Evolutionary conservation across 2,329 filamentous ascomycete species (phyloP).

Genomic region (Penicillium sp.): DNA sequence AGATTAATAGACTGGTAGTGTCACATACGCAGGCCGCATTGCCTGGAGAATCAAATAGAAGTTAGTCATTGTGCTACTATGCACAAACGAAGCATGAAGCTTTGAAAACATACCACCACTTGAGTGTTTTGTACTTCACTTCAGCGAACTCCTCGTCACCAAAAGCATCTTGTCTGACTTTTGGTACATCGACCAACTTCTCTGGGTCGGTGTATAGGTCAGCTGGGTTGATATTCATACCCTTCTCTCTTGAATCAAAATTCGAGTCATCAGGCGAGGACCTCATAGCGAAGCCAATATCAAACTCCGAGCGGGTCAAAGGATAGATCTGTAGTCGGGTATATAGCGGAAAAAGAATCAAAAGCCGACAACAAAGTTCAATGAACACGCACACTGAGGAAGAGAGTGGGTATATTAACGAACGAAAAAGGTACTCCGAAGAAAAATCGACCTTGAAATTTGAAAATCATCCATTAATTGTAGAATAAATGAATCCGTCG

Average conservation of each 20-base stretch:
- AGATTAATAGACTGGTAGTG: background rate
- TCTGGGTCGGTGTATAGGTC: conserved; percentile 19
- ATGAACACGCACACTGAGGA: background rate
- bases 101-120: conserved; percentile 41
- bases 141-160: conserved; percentile 42
- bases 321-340: background rate
- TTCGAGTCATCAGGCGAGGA: background rate
- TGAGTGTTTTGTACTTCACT: conserved; percentile 52
- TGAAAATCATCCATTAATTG: background rate
- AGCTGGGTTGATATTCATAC: background rate
- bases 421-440: background rate
- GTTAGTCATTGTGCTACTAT: background rate
- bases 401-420: background rate
- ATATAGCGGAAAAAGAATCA: background rate
- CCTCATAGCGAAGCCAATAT: conserved; percentile 12
- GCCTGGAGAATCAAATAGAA: conserved; percentile 27
- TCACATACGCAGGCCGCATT: conserved; percentile 42
- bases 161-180: conserved; percentile 35
- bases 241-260: background rate
- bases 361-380: background rate
- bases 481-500: conserved; percentile 8
- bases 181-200: conserved; percentile 14
- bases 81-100: background rate
- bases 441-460: background rate
- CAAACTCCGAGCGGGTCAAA: background rate